Percentiles rank a stretch among this genome's conserved stretches.
Conservation (phyloP, 345 rosid genomes). For the Lepidium africanum region DNA sequence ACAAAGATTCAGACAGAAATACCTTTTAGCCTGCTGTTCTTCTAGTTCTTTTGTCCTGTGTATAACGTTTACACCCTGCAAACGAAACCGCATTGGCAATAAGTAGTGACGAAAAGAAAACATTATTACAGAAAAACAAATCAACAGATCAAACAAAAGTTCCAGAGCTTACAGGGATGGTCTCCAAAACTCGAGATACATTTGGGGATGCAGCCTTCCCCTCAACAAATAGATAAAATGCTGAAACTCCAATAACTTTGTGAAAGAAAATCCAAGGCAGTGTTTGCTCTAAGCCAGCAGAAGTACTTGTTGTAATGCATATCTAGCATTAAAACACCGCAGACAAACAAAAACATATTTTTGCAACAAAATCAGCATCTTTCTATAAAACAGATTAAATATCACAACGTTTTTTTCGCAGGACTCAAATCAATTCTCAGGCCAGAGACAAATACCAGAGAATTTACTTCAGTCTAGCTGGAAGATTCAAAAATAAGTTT, state of each 20-base stretch:
- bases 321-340: constrained; percentile 36
- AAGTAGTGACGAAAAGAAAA: not conserved
- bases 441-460: not conserved
- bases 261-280: constrained; percentile 88
- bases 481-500: not conserved
- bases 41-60: constrained; percentile 78
- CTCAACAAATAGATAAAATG: constrained; percentile 82
- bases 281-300: constrained; percentile 85
- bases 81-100: not conserved
- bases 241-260: constrained; percentile 85
- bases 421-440: not conserved
- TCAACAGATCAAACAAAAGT: not conserved
- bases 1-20: not conserved
- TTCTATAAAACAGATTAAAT: not conserved
- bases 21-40: constrained; percentile 88
- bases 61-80: constrained; percentile 78
- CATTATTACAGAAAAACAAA: not conserved
- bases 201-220: constrained; percentile 80
- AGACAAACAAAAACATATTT: not conserved
- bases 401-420: not conserved
- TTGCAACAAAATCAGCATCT: not conserved
- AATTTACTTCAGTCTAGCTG: not conserved
- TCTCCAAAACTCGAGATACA: constrained; percentile 67
- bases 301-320: constrained; percentile 80
- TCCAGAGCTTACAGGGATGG: constrained; percentile 43